A percentile compares a stretch with the other conserved stretches of the same genome.
phyloP scores from a whole-genome alignment of 108 stramenopile species.

The Heterococcus sp. region DNA sequence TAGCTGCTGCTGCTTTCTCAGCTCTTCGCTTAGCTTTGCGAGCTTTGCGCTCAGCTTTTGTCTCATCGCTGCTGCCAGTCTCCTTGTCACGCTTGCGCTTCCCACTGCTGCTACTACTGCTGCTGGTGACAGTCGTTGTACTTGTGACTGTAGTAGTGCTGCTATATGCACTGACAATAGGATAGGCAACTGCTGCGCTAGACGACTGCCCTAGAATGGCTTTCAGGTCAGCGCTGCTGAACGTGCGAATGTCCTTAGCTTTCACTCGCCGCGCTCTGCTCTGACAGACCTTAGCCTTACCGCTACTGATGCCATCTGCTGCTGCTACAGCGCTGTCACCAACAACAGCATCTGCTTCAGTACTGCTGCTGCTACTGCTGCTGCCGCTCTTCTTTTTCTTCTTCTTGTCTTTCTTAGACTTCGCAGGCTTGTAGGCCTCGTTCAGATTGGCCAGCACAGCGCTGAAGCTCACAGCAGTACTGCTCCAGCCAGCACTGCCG shows the following conservation, averaged over 20 bases:
- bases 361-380: not conserved
- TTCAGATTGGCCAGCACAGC: conserved; percentile 47
- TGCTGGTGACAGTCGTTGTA: not conserved
- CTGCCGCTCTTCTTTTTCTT: conserved; percentile 19
- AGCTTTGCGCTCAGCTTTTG: not conserved
- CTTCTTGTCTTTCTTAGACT: conserved; percentile 42
- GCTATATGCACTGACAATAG: not conserved
- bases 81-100: conserved; percentile 1
- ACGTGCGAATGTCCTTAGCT: conserved; percentile 29
- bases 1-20: not conserved
- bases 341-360: no score
- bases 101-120: not conserved
- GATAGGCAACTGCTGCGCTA: not conserved
- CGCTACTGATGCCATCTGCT: not conserved
- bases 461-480: conserved; percentile 46
- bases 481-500: conserved; percentile 53
- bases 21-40: not conserved
- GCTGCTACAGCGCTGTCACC: no score
- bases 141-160: no score
- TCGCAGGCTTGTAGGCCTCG: conserved; percentile 18
- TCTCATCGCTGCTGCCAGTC: no score
- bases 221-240: conserved; percentile 41
- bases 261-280: conserved; percentile 32
- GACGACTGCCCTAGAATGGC: conserved; percentile 46
- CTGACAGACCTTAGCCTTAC: conserved; percentile 18